Base-by-base conservation (phyloP, 257 asterid genomes). In the Solanum neorickii region DNA sequence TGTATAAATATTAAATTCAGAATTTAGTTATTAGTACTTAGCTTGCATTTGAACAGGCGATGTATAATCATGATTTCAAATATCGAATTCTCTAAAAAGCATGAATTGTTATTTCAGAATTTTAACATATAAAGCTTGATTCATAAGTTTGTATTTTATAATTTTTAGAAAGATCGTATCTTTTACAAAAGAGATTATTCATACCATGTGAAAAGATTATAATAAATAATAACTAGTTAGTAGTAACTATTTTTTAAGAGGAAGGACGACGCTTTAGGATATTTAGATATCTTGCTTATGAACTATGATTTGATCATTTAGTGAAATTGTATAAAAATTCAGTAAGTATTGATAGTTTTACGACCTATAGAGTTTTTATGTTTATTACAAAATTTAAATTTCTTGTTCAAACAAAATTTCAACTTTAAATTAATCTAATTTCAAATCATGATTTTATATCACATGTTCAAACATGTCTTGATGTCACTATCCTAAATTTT, bases 141-240 rank as follows among this genome's bases (percentile, higher is more conserved):
- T 21, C 15, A n/a, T 62, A 62, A 62, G 7, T 62, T 62, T 11
- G 5, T 62, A n/a, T 62, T 62, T 62, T 62, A 23, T 23, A 10
- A 23, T 2, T 4, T 62, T 23, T 9, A 4, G n/a, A 62, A 56
- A 3, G 10, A 56, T 5, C 5, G 1, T 7, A 0, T n/a, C 1
- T 23, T 62, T 23, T 23, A 10, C 27, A n/a, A 62, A 20, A n/a
- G 14, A 62, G 9, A 62, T 12, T 62, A 15, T n/a, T 62, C 5
- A 3, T 62, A 5, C 9, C 70, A n/a, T 5, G 33, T 62, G 70
- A n/a, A 62, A 62, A 62, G 7, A n/a, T 62, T 62, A 62, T 62
- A n/a, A 10, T 62, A n/a, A n/a, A 62, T 16, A 62, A 62, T 62
- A 62, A 11, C 33, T 62, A 11, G 33, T n/a, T n/a, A 56, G 65